Evolutionary conservation across 2,329 filamentous ascomycete species (phyloP).

Genomic region (Fusarium penzigii): DNA sequence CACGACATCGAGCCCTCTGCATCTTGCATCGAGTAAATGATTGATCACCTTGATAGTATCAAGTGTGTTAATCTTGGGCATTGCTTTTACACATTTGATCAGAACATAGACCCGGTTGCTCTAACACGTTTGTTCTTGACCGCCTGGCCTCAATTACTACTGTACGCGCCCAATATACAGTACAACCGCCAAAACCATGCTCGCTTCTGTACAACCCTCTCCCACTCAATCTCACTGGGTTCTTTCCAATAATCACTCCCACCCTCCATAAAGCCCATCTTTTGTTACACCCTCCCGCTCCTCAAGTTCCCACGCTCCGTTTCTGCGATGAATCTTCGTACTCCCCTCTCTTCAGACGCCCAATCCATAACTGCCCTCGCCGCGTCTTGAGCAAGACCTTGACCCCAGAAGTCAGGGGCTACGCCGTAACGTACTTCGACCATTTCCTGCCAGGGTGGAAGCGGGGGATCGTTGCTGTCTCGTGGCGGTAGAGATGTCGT

Average conservation of each 20-base stretch:
- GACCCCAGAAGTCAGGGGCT: conserved; percentile 8
- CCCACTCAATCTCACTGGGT: background rate
- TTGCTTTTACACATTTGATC: too few relatives aligned
- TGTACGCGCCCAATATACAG: too few relatives aligned
- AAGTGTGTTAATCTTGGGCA: too few relatives aligned
- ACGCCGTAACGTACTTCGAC: conserved; percentile 21
- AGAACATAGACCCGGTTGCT: too few relatives aligned
- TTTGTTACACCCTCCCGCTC: conserved; percentile 2
- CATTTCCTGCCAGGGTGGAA: conserved; percentile 20
- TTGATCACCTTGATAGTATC: too few relatives aligned
- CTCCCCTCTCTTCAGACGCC: conserved; percentile 14
- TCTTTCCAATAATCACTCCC: background rate
- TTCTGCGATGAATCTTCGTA: conserved; percentile 18
- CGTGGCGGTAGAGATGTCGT: conserved; percentile 1
- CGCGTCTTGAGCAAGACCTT: conserved; percentile 16
- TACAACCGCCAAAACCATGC: too few relatives aligned
- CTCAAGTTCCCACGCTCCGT: conserved; percentile 12
- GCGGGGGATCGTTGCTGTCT: background rate
- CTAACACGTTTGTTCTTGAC: too few relatives aligned
- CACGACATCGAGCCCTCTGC: too few relatives aligned
- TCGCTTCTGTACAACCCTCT: background rate
- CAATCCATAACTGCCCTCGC: conserved; percentile 17
- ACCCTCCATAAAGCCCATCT: background rate
- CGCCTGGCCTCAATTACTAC: too few relatives aligned
- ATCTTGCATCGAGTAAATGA: too few relatives aligned